Percentiles rank a stretch among this genome's conserved stretches.
These are phyloP conservation scores for Singerocomus inundabilis DNA, from an alignment of 1,284 basidiomycete species.

Conservation along the genomic window DNA sequence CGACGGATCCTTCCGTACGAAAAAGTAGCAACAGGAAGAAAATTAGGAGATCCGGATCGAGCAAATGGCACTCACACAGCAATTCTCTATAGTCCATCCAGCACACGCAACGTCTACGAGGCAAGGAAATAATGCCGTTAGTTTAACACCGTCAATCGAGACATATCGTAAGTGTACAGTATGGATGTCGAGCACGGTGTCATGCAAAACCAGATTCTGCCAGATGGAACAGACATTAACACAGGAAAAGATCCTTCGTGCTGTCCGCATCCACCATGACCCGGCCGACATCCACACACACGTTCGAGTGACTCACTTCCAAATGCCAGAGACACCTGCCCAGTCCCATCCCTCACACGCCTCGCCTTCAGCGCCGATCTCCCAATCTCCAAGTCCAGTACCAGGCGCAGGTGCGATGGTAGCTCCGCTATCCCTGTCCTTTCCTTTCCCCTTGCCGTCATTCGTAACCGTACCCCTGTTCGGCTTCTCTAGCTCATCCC, in stretches of 20 bases:
- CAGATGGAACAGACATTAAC: too few relatives aligned
- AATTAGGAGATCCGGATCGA: background rate
- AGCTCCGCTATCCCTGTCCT: background rate
- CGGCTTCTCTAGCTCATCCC: conserved; percentile 14
- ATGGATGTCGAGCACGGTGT: background rate
- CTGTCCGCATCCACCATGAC: background rate
- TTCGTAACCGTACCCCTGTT: background rate
- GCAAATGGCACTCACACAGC: conserved; percentile 38
- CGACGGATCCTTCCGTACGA: background rate
- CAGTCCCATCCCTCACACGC: conserved; percentile 52
- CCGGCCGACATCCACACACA: background rate
- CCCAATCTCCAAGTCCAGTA: conserved; percentile 10
- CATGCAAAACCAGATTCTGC: too few relatives aligned
- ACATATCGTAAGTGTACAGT: too few relatives aligned
- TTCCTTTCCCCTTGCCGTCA: conserved; percentile 17
- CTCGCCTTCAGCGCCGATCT: conserved; percentile 19
- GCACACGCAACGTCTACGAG: conserved; percentile 48
- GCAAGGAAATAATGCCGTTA: conserved; percentile 7
- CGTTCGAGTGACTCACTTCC: conserved; percentile 42
- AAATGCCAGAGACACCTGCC: conserved; percentile 55
- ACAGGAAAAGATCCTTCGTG: too few relatives aligned
- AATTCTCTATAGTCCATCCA: conserved; percentile 60
- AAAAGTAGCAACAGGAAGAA: background rate
- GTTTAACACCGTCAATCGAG: background rate
- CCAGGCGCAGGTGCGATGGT: background rate